Evolutionary conservation across 2,329 filamentous ascomycete genomes (phyloP).

Genomic region (Aspergillaceae sp.): DNA sequence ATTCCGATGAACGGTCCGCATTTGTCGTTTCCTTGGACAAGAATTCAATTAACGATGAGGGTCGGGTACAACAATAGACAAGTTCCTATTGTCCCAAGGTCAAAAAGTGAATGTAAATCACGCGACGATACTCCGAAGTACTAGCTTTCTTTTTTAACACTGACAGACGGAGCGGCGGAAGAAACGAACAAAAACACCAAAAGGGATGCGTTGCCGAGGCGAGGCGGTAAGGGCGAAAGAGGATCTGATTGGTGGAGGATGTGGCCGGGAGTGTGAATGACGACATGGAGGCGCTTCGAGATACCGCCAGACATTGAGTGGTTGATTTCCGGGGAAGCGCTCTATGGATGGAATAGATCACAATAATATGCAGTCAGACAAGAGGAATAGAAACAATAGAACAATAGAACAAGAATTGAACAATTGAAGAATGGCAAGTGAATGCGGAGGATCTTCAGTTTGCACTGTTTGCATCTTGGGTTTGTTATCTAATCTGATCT

Average conservation of each 20-base stretch:
- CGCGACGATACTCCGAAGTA: not conserved
- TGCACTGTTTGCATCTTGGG: no score
- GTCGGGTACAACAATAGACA: not conserved
- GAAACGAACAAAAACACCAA: slow-evolving; percentile 11
- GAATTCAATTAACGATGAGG: not conserved
- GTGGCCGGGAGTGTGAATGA: not conserved
- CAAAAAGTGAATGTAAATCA: not conserved
- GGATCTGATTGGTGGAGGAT: not conserved
- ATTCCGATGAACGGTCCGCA: slow-evolving; percentile 28
- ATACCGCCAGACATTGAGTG: not conserved
- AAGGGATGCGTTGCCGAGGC: slow-evolving; percentile 1
- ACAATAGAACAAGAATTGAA: no score
- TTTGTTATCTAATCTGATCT: no score
- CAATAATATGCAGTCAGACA: not conserved
- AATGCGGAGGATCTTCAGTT: no score
- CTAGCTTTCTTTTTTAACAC: not conserved
- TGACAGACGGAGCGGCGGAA: slow-evolving; percentile 8
- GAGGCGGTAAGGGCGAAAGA: slow-evolving; percentile 3
- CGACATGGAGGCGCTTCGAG: not conserved
- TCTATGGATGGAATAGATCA: no score
- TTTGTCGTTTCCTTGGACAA: slow-evolving; percentile 12
- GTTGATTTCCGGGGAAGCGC: no score
- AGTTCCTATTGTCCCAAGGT: not conserved
- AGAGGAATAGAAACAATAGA: not conserved
- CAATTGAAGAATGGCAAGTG: no score